phyloP scores from a whole-genome alignment of 345 rosid species.

The Euphorbia tirucalli region DNA sequence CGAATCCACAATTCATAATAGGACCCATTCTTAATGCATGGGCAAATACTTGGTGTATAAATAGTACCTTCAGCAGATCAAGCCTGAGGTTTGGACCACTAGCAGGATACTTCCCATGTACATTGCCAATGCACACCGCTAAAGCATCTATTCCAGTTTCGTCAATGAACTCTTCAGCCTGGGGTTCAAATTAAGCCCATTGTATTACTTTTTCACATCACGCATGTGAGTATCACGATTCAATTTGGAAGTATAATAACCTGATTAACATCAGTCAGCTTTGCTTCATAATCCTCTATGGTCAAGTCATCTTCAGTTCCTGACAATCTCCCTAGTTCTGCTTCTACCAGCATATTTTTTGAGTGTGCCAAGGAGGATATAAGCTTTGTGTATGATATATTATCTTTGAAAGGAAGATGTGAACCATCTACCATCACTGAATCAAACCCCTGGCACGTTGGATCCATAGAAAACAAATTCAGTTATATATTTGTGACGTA shows the following conservation, averaged over 20 bases:
- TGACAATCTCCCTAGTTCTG: slow-evolving; percentile 88
- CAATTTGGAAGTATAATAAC: slow-evolving; percentile 28
- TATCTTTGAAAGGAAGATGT: slow-evolving; percentile 75
- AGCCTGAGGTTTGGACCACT: slow-evolving; percentile 85
- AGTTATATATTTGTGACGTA: slow-evolving; percentile 5
- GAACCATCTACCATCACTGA: slow-evolving; percentile 97
- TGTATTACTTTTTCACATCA: slow-evolving; percentile 11
- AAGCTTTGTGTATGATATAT: slow-evolving; percentile 66
- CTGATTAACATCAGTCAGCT: slow-evolving; percentile 79
- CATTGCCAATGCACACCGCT: slow-evolving; percentile 98
- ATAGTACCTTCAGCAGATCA: slow-evolving; percentile 71
- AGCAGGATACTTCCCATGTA: slow-evolving; percentile 90
- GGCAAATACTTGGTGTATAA: slow-evolving; percentile 2
- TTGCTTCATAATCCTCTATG: slow-evolving; percentile 89
- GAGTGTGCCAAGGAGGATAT: slow-evolving; percentile 67
- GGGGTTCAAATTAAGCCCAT: slow-evolving; percentile 24
- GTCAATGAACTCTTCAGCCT: slow-evolving; percentile 83
- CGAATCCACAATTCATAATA: slow-evolving; percentile 1
- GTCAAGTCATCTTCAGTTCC: slow-evolving; percentile 98
- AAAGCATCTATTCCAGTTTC: slow-evolving; percentile 84
- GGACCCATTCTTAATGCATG: neutral
- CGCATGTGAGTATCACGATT: slow-evolving; percentile 11
- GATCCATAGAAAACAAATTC: slow-evolving; percentile 20
- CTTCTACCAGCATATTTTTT: slow-evolving; percentile 76
- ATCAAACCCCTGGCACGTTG: slow-evolving; percentile 65